These are phyloP conservation scores for Botrytis fragariae DNA, from an alignment of 2,329 filamentous ascomycete genomes.

Conservation along the genomic window DNA sequence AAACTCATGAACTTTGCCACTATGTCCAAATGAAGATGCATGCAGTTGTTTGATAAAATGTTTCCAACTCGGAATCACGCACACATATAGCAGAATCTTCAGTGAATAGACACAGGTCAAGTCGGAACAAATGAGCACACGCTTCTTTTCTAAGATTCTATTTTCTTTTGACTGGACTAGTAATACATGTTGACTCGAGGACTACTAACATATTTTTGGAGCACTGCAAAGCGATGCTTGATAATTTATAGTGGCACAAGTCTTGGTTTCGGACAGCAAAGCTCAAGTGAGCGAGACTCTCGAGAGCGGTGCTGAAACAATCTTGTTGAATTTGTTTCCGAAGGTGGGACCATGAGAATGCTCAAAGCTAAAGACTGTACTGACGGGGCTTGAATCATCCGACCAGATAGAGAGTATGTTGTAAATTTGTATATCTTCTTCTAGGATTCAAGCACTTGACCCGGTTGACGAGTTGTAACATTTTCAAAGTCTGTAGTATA, in stretches of 20 bases:
- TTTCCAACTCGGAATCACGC: not conserved
- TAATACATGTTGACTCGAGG: not conserved
- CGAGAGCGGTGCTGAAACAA: not conserved
- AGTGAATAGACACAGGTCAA: not conserved
- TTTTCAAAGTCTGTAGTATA: not conserved
- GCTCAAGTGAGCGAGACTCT: not conserved
- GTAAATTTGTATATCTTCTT: not conserved
- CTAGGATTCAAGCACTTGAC: not conserved
- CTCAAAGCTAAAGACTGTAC: not conserved
- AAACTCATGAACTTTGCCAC: conserved; percentile 19
- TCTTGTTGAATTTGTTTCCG: not conserved
- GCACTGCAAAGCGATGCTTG: not conserved
- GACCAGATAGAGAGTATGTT: not conserved
- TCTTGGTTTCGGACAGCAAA: not conserved
- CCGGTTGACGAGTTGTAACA: not conserved
- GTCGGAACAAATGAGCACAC: not conserved
- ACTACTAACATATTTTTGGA: not conserved
- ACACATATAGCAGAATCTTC: not conserved
- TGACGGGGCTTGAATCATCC: not conserved
- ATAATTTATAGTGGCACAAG: not conserved
- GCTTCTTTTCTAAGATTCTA: not conserved
- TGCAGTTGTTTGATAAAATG: not conserved
- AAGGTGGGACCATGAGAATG: not conserved
- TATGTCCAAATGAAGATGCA: not conserved
- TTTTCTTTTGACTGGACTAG: not conserved